Percentiles rank a stretch among this genome's conserved stretches.
These are phyloP conservation scores for Leccinum arenicola DNA, from an alignment of 768 basidiomycete species.

Conservation along the genomic window DNA sequence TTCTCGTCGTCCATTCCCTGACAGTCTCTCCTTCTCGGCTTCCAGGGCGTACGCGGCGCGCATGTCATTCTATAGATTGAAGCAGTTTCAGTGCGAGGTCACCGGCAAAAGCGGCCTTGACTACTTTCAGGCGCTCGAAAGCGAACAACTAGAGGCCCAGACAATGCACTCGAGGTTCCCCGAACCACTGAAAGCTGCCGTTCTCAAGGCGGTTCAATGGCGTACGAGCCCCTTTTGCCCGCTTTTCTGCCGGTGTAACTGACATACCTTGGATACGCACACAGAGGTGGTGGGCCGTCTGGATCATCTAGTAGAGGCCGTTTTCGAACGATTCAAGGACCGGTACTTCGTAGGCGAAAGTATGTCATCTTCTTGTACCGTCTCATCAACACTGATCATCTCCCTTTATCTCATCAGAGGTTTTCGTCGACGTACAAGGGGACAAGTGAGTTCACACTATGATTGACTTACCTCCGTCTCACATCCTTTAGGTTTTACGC, in stretches of 20 bases:
- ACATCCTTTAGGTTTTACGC: conserved; percentile 66
- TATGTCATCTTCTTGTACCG: conserved; percentile 40
- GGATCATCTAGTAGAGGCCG: conserved; percentile 91
- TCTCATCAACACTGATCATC: conserved; percentile 15
- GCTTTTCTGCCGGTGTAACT: conserved; percentile 12
- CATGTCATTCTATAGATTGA: conserved; percentile 91
- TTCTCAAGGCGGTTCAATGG: conserved; percentile 94
- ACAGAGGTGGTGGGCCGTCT: conserved; percentile 95
- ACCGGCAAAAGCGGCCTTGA: conserved; percentile 91
- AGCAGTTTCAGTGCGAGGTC: conserved; percentile 96
- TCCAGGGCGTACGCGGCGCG: conserved; percentile 78
- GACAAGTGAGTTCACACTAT: conserved; percentile 62
- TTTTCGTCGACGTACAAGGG: conserved; percentile 83
- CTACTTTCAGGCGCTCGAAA: conserved; percentile 92
- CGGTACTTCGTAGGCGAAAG: conserved; percentile 91
- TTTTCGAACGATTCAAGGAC: conserved; percentile 95
- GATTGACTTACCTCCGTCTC: conserved; percentile 13
- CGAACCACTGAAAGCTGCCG: conserved; percentile 85
- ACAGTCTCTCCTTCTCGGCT: conserved; percentile 11
- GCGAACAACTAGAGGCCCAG: conserved; percentile 85
- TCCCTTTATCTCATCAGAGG: conserved; percentile 46
- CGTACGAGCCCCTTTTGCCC: conserved; percentile 58
- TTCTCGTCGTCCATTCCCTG: conserved; percentile 26
- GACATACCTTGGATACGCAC: conserved; percentile 16
- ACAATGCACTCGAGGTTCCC: conserved; percentile 91